phyloP scores from a whole-genome alignment of 108 stramenopile genomes.

The Nitzschia inconspicua region DNA sequence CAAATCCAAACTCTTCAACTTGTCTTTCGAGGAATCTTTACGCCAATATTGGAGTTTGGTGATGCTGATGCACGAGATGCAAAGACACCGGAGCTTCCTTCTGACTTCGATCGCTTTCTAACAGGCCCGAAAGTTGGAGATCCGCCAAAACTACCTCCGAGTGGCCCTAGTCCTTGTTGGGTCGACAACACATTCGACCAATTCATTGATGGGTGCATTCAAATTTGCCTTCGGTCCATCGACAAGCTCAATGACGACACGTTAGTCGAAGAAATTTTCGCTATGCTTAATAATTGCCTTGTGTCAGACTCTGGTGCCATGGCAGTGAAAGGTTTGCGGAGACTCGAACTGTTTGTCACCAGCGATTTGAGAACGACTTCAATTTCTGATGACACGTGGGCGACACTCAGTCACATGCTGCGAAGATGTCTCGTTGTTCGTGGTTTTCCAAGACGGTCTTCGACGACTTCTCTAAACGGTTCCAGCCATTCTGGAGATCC shows the following conservation, averaged over 20 bases:
- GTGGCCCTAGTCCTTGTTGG: conserved; percentile 35
- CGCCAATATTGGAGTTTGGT: conserved; percentile 81
- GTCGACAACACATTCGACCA: conserved; percentile 78
- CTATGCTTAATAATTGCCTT: conserved; percentile 81
- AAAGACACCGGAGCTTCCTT: conserved; percentile 46
- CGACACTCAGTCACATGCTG: conserved; percentile 83
- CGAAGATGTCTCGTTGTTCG: conserved; percentile 64
- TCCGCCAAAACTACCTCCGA: conserved; percentile 3
- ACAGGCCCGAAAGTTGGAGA: conserved; percentile 6
- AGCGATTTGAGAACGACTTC: conserved; percentile 52
- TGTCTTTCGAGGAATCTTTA: conserved; percentile 75
- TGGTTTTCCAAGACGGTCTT: conserved; percentile 40
- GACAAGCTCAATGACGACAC: conserved; percentile 56
- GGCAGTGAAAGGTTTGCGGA: conserved; percentile 64
- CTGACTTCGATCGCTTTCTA: conserved; percentile 70
- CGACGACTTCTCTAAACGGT: neutral
- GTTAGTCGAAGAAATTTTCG: conserved; percentile 75
- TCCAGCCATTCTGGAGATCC: neutral
- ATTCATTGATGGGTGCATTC: conserved; percentile 75
- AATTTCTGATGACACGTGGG: conserved; percentile 73
- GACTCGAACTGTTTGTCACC: conserved; percentile 72
- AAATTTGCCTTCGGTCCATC: conserved; percentile 62
- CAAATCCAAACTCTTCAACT: conserved; percentile 77
- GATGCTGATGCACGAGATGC: conserved; percentile 26
- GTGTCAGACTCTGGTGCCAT: conserved; percentile 75